Evolutionary conservation across 108 stramenopile species (phyloP).

Genomic region (Nannochloropsis gaditana): DNA sequence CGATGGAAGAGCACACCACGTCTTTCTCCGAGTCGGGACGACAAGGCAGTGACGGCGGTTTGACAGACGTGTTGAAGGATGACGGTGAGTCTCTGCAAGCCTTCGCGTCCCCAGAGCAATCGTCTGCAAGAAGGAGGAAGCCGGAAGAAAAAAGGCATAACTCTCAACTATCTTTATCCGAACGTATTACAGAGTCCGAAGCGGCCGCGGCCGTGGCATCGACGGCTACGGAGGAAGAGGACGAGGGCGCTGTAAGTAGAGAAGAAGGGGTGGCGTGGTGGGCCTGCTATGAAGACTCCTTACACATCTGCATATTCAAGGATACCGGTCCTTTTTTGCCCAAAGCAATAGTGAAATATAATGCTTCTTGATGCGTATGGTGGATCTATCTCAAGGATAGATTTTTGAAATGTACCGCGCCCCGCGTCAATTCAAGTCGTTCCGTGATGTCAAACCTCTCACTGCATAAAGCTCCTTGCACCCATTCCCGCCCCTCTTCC

Average conservation of each 20-base stretch:
- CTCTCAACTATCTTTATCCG: too few relatives aligned
- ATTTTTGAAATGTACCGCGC: too few relatives aligned
- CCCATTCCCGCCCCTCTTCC: neutral
- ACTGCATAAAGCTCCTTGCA: neutral
- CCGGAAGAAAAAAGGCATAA: too few relatives aligned
- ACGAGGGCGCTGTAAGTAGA: neutral
- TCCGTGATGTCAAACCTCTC: too few relatives aligned
- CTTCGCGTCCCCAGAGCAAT: too few relatives aligned
- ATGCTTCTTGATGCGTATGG: too few relatives aligned
- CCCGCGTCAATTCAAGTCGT: too few relatives aligned
- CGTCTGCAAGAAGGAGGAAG: too few relatives aligned
- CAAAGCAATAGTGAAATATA: too few relatives aligned
- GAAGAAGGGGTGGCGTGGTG: neutral
- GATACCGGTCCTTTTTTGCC: neutral
- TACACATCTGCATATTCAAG: neutral
- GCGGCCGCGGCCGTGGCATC: neutral
- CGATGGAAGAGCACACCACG: neutral
- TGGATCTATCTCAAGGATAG: too few relatives aligned
- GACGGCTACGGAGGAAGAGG: constrained; percentile 11
- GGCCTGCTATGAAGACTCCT: neutral
- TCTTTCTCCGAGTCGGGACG: neutral
- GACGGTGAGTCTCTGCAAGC: neutral
- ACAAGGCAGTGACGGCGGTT: neutral
- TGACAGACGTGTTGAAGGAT: neutral
- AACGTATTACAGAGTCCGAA: neutral